Base-by-base conservation (phyloP, 78 protist genomes). In the Mastigamoeba balamuthi region DNA sequence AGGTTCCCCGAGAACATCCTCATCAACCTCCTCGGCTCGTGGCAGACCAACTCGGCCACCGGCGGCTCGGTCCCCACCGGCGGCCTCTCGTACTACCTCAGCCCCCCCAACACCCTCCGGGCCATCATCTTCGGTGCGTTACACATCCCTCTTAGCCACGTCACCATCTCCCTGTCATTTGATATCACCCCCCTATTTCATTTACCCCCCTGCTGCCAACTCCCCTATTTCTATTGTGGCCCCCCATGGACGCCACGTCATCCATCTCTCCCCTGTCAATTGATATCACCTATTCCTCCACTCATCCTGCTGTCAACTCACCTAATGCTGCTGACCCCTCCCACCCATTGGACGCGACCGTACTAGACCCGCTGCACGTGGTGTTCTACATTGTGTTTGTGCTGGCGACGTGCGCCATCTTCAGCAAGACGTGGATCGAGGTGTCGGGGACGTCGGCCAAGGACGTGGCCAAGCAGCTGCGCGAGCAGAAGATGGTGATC, bases 1-100 rank as follows among this genome's bases (percentile, higher is more conserved):
- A 87, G 94, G 80, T 96, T 95, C 89, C 66, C 75, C 64, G 86
- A 67, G 37, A 95, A 92, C 89, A 42, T 92, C 80, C 63, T 97
- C 40, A 68, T 91, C 28, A 39, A 83, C 63, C 80, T 97, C n/a
- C 27, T 98, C 40, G 99, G 99, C 53, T 36, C 37, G 36, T 98
- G 99, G 99, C 66, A 71, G 65, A 2, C 5, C 80, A 3, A 9
- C 3, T 40, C 42, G 0, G 5, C 78, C 23, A 4, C n/a, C 44
- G 9, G 44, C 25, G 5, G 43, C 25, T 66, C 73, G 77, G 58
- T 84, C 39, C 99, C 99, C 75, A 84, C 83, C 48, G 88, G 94
- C 40, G 99, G 99, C 39, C 69, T 98, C 42, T 93, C 91, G 77
- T 97, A 98, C 94, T 98, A 95, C 95, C 38, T 98, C 67, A 84